These are phyloP conservation scores for Pseudogymnoascus sp. DNA, from an alignment of 2,329 filamentous ascomycete species.

Conservation along the genomic window DNA sequence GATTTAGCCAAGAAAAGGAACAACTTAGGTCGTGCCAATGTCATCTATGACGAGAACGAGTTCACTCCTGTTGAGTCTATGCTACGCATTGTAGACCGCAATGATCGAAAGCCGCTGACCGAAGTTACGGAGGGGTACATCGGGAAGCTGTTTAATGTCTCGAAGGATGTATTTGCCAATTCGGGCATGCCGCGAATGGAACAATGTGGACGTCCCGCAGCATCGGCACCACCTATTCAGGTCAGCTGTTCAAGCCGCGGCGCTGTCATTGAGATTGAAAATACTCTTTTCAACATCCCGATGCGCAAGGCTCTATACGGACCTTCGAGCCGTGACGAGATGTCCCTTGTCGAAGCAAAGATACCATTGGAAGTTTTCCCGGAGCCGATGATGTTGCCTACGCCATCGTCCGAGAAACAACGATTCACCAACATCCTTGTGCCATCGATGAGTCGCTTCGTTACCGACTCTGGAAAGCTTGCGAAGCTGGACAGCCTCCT, in stretches of 20 bases:
- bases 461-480: constrained; percentile 94
- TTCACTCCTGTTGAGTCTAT: constrained; percentile 69
- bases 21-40: constrained; percentile 53
- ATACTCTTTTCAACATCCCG: constrained; percentile 67
- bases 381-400: constrained; percentile 57
- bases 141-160: constrained; percentile 69
- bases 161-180: constrained; percentile 53
- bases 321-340: constrained; percentile 56
- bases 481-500: constrained; percentile 83
- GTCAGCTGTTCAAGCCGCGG: constrained; percentile 65
- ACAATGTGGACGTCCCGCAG: constrained; percentile 68
- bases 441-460: constrained; percentile 94
- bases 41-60: constrained; percentile 58
- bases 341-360: constrained; percentile 65
- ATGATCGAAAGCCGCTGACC: constrained; percentile 57
- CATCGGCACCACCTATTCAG: constrained; percentile 78
- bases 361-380: constrained; percentile 59
- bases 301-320: constrained; percentile 72
- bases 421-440: constrained; percentile 87
- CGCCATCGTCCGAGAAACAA: constrained; percentile 70
- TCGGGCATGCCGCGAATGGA: constrained; percentile 73
- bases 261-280: constrained; percentile 56
- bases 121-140: constrained; percentile 66
- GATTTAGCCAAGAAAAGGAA: constrained; percentile 41
- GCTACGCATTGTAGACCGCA: constrained; percentile 68